phyloP scores from a whole-genome alignment of 2,329 filamentous ascomycete genomes.

The Canariomyces notabilis region DNA sequence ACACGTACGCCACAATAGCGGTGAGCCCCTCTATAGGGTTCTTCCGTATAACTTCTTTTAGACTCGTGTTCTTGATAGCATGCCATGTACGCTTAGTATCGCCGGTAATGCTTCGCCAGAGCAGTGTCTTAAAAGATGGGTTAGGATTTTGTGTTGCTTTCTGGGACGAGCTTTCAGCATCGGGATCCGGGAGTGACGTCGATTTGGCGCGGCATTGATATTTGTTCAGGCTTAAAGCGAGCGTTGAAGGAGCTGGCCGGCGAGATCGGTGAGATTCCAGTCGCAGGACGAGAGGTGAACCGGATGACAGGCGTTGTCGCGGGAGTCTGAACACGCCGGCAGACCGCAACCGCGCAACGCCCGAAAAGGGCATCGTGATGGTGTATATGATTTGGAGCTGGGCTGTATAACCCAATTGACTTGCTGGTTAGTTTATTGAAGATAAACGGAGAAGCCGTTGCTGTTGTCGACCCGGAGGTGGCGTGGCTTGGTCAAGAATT shows the following conservation, averaged over 20 bases:
- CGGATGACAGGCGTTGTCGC: neutral
- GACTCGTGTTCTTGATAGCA: constrained; percentile 33
- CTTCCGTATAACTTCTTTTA: constrained; percentile 36
- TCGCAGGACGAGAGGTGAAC: constrained; percentile 6
- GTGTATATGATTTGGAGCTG: neutral
- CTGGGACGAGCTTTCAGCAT: neutral
- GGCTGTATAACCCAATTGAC: neutral
- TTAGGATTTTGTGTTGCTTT: constrained; percentile 1
- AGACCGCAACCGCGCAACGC: constrained; percentile 9
- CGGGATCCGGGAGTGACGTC: constrained; percentile 3
- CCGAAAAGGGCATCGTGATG: constrained; percentile 9
- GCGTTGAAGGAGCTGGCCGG: neutral
- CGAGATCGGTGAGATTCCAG: neutral
- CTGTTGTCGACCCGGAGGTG: too few species aligned
- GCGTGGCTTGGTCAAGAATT: too few species aligned
- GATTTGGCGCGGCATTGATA: constrained; percentile 13
- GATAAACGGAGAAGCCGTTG: too few species aligned
- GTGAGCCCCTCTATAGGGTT: constrained; percentile 42
- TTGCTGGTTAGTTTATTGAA: too few species aligned
- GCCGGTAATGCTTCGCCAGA: constrained; percentile 13
- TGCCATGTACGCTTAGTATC: constrained; percentile 17
- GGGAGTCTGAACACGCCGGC: constrained; percentile 1
- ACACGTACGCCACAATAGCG: constrained; percentile 38
- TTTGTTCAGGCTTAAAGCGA: neutral
- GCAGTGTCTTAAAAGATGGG: constrained; percentile 6